Conservation (phyloP, 768 basidiomycete species). For the button mushroom (Agaricus bisporus) region DNA sequence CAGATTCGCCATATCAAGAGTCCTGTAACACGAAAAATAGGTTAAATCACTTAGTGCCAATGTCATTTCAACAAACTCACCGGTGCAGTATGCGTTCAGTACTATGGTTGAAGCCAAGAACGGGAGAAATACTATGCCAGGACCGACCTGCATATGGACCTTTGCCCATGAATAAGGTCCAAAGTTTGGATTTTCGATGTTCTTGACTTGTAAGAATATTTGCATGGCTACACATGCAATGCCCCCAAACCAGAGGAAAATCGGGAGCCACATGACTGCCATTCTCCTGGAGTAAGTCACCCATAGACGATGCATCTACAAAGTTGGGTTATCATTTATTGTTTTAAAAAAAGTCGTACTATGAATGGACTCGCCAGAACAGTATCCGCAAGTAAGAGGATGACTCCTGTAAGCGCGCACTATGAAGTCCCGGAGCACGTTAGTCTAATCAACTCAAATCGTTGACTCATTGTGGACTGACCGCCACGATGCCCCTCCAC, state of each 20-base stretch:
- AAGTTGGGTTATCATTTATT: neutral
- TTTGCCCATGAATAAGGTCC: neutral
- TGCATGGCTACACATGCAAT: slow-evolving; percentile 1
- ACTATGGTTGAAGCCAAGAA: slow-evolving; percentile 10
- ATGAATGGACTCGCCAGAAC: neutral
- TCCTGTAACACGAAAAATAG: neutral
- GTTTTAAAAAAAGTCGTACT: neutral
- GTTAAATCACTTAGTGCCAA: neutral
- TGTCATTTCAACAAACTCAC: neutral
- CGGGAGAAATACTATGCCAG: slow-evolving; percentile 7
- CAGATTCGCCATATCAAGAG: neutral
- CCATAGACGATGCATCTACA: slow-evolving; percentile 10
- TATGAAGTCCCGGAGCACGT: neutral
- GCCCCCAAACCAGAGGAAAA: slow-evolving; percentile 8
- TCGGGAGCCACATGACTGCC: neutral
- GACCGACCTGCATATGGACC: slow-evolving; percentile 7
- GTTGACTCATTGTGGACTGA: neutral
- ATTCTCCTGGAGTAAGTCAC: neutral
- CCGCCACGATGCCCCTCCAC: neutral
- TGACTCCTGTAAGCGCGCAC: neutral
- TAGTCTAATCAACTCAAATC: neutral
- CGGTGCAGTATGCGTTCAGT: slow-evolving; percentile 9
- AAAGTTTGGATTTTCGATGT: neutral
- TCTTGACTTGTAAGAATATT: slow-evolving; percentile 1
- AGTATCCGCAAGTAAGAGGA: neutral